These are phyloP conservation scores for Naganishia vaughanmartiniae DNA, from an alignment of 768 basidiomycete species.

Conservation along the genomic window DNA sequence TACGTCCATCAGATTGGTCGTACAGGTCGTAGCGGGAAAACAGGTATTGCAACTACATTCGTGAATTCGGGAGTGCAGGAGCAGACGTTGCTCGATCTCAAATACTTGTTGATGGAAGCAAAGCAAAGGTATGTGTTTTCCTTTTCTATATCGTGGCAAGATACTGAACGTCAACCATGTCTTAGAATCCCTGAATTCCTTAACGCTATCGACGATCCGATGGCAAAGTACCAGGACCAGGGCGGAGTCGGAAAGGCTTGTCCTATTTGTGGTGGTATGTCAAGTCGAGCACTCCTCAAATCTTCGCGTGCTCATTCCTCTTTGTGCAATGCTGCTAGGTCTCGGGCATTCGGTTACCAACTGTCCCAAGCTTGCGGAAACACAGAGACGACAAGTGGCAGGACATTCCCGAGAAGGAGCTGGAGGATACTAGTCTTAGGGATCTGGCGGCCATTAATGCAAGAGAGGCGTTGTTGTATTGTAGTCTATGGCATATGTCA, in stretches of 20 bases:
- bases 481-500: background rate
- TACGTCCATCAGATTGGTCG: slow-evolving; percentile 99
- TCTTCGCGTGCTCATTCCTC: background rate
- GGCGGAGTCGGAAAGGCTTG: slow-evolving; percentile 80
- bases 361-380: slow-evolving; percentile 94
- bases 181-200: slow-evolving; percentile 89
- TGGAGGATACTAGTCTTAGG: slow-evolving; percentile 56
- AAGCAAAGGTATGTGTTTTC: slow-evolving; percentile 80
- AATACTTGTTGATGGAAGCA: slow-evolving; percentile 93
- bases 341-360: slow-evolving; percentile 91
- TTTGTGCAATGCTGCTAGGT: slow-evolving; percentile 55
- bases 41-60: slow-evolving; percentile 97
- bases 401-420: slow-evolving; percentile 67
- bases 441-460: background rate
- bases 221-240: slow-evolving; percentile 57
- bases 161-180: background rate
- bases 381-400: slow-evolving; percentile 84
- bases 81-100: slow-evolving; percentile 92
- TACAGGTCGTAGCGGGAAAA: slow-evolving; percentile 95
- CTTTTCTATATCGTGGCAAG: background rate
- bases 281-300: slow-evolving; percentile 46
- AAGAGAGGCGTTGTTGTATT: background rate
- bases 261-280: slow-evolving; percentile 78
- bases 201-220: slow-evolving; percentile 82
- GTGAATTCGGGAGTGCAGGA: slow-evolving; percentile 97